Evolutionary conservation across 2,329 filamentous ascomycete species (phyloP), one percentile per base, ranked within the genome.

Genomic region (Pseudopithomyces maydicus): DNA sequence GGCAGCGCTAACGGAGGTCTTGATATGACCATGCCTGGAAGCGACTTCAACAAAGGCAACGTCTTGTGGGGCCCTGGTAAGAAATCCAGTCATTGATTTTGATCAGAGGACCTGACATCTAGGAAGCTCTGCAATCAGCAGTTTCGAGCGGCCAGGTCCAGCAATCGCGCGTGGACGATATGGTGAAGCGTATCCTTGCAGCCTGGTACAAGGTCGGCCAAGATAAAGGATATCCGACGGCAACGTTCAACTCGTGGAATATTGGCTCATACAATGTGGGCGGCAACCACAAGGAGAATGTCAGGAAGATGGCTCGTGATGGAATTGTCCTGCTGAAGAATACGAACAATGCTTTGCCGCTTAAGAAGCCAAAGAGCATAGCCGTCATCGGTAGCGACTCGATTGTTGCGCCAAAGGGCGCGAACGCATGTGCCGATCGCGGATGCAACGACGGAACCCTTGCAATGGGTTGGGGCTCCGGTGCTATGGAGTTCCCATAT

Each of bases 371-470:
- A 77, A 88, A 72, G 90, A 94, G 64, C 92, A 52, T 85, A 26
- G 74, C 74, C 11, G 70, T 77, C 15, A 71, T 97, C 65, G 94
- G 94, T 19, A 88, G 91, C 50, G 94, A 98, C 74, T 90, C 92
- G 15, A 90, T 90, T 1, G 82, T 88, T 15, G 94, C 90, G 71
- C 81, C 84, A 0, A 82, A 81, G 20, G 94, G 94, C 1, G 88
- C 90, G 23, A 97, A 97, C 67, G 87, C 89, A 26, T 97, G 92
- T 48, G 57, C 70, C 10, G 90, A 96, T 75, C 85, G 90, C 29
- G 86, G 74, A 67, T 88, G 81, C 72, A 80, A 77, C 72, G 82
- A 84, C 41, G 85, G 85, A 14, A 87, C 85, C 2, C 78, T 90
- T 3, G 87, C 86, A 15, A 89, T 89, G 85, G 88, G 86, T 41